phyloP scores from a whole-genome alignment of 495 filamentous ascomycete species.

The Aspergillus affinis region DNA sequence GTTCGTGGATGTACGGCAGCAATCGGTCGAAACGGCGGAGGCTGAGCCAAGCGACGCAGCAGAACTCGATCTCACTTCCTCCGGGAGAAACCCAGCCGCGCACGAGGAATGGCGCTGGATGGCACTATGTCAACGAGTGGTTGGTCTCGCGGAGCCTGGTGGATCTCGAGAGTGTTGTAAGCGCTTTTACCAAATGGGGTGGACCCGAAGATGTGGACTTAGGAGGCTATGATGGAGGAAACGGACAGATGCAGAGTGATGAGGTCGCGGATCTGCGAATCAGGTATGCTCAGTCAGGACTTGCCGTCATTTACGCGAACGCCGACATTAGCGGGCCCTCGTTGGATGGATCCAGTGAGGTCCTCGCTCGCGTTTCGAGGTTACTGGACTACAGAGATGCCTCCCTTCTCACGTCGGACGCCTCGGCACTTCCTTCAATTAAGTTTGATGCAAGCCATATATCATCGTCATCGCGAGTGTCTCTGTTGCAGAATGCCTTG shows the following conservation, averaged over 20 bases:
- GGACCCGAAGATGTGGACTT: constrained; percentile 79
- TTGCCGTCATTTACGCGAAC: constrained; percentile 72
- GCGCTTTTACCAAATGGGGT: constrained; percentile 71
- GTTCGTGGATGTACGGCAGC: constrained; percentile 79
- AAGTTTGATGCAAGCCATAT: constrained; percentile 38
- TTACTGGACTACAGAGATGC: constrained; percentile 60
- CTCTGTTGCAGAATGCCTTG: constrained; percentile 55
- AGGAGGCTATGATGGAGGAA: constrained; percentile 60
- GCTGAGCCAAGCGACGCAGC: constrained; percentile 35
- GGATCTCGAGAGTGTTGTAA: constrained; percentile 51
- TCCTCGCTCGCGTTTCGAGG: constrained; percentile 58
- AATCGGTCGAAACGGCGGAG: constrained; percentile 60
- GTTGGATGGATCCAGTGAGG: constrained; percentile 59
- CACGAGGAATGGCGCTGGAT: constrained; percentile 46
- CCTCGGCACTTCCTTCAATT: constrained; percentile 29
- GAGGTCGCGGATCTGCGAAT: constrained; percentile 52
- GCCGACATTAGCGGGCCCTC: constrained; percentile 57
- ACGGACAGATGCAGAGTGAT: constrained; percentile 49
- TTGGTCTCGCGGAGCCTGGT: constrained; percentile 61
- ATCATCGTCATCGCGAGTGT: constrained; percentile 43
- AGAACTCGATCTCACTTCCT: constrained; percentile 31
- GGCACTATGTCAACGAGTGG: constrained; percentile 81
- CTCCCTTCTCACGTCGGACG: constrained; percentile 33
- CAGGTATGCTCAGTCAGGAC: constrained; percentile 68
- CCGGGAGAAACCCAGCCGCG: constrained; percentile 22